A percentile compares a stretch with the other conserved stretches of the same genome.
These are phyloP conservation scores for Salix koriyanagi DNA, from an alignment of 345 rosid genomes.

Conservation along the genomic window DNA sequence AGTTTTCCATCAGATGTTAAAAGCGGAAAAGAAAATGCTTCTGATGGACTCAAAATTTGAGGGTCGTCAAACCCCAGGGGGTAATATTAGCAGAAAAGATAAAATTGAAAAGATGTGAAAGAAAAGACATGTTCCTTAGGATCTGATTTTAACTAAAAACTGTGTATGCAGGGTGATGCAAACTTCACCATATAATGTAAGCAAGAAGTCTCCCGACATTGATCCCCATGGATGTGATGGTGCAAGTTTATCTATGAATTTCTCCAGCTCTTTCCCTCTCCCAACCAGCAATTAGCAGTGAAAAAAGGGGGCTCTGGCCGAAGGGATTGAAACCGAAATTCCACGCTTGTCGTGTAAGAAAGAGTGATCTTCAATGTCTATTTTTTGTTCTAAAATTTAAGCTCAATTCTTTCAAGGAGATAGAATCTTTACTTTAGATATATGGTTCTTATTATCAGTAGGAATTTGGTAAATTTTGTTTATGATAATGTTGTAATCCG, in stretches of 20 bases:
- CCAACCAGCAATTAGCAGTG: constrained; percentile 16
- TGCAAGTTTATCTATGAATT: constrained; percentile 20
- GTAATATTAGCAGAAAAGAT: not conserved
- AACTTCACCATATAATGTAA: constrained; percentile 16
- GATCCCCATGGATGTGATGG: not conserved
- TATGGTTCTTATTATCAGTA: not conserved
- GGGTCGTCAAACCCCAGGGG: not conserved
- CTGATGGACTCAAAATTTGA: not conserved
- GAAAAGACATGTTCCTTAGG: not conserved
- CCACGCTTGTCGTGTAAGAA: not conserved
- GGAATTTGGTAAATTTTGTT: not conserved
- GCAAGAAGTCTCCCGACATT: constrained; percentile 5
- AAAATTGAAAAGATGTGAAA: not conserved
- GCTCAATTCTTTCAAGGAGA: constrained; percentile 18
- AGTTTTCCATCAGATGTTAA: not conserved
- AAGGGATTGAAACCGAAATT: not conserved
- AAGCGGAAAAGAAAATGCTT: not conserved
- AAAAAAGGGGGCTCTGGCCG: not conserved
- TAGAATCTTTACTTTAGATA: constrained; percentile 2
- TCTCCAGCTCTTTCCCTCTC: constrained; percentile 15
- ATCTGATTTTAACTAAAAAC: not conserved
- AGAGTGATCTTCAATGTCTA: not conserved
- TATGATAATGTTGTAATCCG: not conserved
- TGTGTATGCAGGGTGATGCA: constrained; percentile 10
- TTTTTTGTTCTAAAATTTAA: constrained; percentile 10